Conservation (phyloP, 331 rosid genomes). For the Ulmus americana region DNA sequence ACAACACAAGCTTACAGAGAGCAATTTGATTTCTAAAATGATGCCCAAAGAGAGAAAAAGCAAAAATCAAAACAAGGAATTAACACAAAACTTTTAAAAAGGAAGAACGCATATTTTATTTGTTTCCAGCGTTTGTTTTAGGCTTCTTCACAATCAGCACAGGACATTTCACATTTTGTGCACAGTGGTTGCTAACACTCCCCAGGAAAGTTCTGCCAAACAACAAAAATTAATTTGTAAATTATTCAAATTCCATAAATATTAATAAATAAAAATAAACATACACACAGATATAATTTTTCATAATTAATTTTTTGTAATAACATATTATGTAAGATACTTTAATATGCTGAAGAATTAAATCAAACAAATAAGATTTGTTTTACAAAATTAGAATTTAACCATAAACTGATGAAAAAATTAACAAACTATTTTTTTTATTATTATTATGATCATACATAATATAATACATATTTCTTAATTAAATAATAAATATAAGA, state of each 20-base stretch:
- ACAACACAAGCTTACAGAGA: not conserved
- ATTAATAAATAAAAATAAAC: not conserved
- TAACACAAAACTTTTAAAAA: not conserved
- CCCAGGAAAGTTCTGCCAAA: conserved; percentile 76
- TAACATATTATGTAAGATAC: too few species aligned
- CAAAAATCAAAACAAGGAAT: too few species aligned
- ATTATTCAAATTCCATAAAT: not conserved
- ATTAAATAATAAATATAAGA: not conserved
- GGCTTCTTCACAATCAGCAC: conserved; percentile 85
- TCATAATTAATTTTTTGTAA: too few species aligned
- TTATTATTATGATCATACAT: too few species aligned
- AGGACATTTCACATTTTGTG: conserved; percentile 74
- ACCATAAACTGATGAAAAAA: too few species aligned
- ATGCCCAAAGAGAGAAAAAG: not conserved
- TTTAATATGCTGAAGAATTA: too few species aligned
- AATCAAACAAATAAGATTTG: too few species aligned
- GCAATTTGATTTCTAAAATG: too few species aligned
- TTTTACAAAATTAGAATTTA: too few species aligned
- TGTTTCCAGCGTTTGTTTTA: conserved; percentile 22
- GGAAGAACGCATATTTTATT: not conserved
- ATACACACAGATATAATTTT: too few species aligned
- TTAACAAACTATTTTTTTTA: too few species aligned
- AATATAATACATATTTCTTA: not conserved
- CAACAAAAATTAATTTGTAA: not conserved
- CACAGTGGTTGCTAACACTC: conserved; percentile 87